Evolutionary conservation across 768 basidiomycete genomes (phyloP).

Genomic region (Ramaria sp.): DNA sequence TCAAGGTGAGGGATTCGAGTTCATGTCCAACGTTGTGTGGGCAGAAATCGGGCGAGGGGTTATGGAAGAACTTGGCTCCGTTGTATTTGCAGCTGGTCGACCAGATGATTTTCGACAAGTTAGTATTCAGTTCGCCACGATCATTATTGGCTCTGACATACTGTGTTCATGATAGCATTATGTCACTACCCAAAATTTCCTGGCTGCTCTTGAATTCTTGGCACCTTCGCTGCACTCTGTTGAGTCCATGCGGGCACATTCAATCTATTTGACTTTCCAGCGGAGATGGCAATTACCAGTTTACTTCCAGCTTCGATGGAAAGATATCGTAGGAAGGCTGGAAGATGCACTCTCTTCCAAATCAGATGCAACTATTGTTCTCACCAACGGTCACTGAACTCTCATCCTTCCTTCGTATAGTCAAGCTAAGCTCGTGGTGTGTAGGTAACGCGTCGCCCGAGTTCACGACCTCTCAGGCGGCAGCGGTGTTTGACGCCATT

Average conservation of each 20-base stretch:
- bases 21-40: constrained; percentile 86
- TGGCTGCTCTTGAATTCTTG: constrained; percentile 70
- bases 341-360: constrained; percentile 52
- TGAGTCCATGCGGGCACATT: constrained; percentile 60
- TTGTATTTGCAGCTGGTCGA: constrained; percentile 85
- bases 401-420: background rate
- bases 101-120: constrained; percentile 88
- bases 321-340: constrained; percentile 72
- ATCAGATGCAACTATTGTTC: constrained; percentile 21
- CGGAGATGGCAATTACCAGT: constrained; percentile 92
- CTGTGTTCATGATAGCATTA: constrained; percentile 49
- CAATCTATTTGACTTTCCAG: constrained; percentile 62
- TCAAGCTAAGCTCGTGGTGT: background rate
- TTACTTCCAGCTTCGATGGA: constrained; percentile 96
- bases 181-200: constrained; percentile 72
- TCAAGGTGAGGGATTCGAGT: constrained; percentile 48
- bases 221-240: constrained; percentile 69
- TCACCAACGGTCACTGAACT: background rate
- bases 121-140: constrained; percentile 12
- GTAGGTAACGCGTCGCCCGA: background rate
- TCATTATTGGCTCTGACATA: background rate
- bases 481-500: constrained; percentile 62
- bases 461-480: constrained; percentile 51
- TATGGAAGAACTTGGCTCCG: constrained; percentile 71
- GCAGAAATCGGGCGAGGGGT: constrained; percentile 72